Percentiles rank a stretch among this genome's conserved stretches.
These are phyloP conservation scores for Xanthoconium stramineum DNA, from an alignment of 768 basidiomycete genomes.

Conservation along the genomic window DNA sequence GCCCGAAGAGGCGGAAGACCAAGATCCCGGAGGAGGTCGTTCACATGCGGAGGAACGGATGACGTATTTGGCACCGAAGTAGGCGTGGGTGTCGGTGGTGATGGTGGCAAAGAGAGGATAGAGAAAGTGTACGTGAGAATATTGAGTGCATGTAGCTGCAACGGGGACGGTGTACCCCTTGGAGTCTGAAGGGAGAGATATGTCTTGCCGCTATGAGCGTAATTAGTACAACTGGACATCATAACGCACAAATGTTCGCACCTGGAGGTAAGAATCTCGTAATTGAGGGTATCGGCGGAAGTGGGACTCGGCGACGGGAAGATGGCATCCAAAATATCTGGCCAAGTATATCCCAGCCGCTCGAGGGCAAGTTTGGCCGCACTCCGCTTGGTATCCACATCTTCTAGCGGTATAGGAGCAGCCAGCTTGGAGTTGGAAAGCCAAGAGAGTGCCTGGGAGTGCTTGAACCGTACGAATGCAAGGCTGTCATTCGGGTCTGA, in stretches of 20 bases:
- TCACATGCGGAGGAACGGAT: slow-evolving; percentile 50
- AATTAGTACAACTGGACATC: slow-evolving; percentile 3
- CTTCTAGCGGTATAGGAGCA: slow-evolving; percentile 10
- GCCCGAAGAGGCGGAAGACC: slow-evolving; percentile 54
- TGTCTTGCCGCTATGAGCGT: slow-evolving; percentile 28
- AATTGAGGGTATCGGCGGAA: slow-evolving; percentile 30
- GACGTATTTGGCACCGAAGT: slow-evolving; percentile 20
- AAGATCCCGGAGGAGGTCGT: slow-evolving; percentile 60
- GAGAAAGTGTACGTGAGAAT: slow-evolving; percentile 41
- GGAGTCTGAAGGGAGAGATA: slow-evolving; percentile 53
- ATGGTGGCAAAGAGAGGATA: slow-evolving; percentile 53
- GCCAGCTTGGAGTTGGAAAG: slow-evolving; percentile 22
- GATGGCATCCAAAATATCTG: slow-evolving; percentile 38
- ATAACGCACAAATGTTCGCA: slow-evolving; percentile 8
- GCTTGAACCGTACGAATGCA: slow-evolving; percentile 23
- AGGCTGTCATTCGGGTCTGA: slow-evolving; percentile 4
- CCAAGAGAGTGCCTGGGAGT: slow-evolving; percentile 24
- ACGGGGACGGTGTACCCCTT: slow-evolving; percentile 47
- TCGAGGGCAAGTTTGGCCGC: slow-evolving; percentile 30
- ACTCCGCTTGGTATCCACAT: slow-evolving; percentile 13
- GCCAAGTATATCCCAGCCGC: slow-evolving; percentile 41
- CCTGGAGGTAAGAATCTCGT: slow-evolving; percentile 26
- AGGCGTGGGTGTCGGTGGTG: slow-evolving; percentile 32
- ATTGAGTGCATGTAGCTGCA: slow-evolving; percentile 54
- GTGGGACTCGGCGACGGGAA: slow-evolving; percentile 23